A percentile compares a stretch with the other conserved stretches of the same genome.
phyloP scores from a whole-genome alignment of 2,329 filamentous ascomycete genomes.

The Clarireedia homoeocarpa region DNA sequence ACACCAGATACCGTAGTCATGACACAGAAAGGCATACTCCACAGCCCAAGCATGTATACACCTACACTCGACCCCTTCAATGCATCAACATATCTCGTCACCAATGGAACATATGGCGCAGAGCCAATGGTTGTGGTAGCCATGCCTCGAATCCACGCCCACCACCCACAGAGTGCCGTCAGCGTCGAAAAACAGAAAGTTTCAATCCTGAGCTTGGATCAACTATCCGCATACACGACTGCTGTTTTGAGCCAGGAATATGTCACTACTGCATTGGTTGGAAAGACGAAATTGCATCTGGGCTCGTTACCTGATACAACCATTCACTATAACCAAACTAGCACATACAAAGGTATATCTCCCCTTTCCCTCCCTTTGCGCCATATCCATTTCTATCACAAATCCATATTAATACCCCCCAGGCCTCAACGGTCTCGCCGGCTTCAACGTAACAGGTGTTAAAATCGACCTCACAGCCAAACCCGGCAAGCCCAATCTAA shows the following conservation, averaged over 20 bases:
- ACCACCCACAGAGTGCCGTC: constrained; percentile 30
- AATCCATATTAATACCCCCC: neutral
- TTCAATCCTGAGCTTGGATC: constrained; percentile 32
- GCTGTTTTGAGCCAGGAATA: constrained; percentile 40
- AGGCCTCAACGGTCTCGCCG: constrained; percentile 51
- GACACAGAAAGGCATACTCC: constrained; percentile 39
- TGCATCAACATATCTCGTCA: constrained; percentile 40
- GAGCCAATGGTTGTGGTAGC: constrained; percentile 23
- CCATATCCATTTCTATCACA: neutral
- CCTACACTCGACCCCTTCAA: constrained; percentile 47
- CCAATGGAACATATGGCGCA: constrained; percentile 26
- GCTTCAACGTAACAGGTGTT: constrained; percentile 42
- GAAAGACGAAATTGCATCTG: constrained; percentile 43
- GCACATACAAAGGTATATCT: constrained; percentile 45
- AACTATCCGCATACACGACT: constrained; percentile 34
- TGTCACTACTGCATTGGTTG: constrained; percentile 41
- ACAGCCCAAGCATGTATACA: constrained; percentile 41
- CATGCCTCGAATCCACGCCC: constrained; percentile 27
- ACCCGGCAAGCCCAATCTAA: constrained; percentile 43
- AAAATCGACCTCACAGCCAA: constrained; percentile 34
- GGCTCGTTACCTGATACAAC: constrained; percentile 40
- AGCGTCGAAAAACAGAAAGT: constrained; percentile 39
- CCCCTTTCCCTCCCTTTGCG: neutral
- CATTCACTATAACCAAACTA: constrained; percentile 47
- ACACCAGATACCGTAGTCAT: constrained; percentile 40